Evolutionary conservation across 2,329 filamentous ascomycete species (phyloP).

Genomic region (Penicillium glabrum): DNA sequence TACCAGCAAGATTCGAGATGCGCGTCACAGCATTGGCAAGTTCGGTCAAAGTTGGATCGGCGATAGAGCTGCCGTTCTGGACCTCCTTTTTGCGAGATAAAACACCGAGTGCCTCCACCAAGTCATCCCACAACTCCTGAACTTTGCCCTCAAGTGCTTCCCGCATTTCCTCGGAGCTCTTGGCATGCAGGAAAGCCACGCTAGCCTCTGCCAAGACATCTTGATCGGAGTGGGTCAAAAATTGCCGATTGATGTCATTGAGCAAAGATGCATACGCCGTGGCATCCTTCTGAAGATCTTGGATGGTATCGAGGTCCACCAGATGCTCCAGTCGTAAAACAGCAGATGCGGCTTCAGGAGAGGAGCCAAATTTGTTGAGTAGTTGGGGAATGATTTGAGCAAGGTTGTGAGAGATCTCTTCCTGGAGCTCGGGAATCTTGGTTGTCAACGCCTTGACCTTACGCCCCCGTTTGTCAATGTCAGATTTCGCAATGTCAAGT

Average conservation of each 20-base stretch:
- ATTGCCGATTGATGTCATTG: constrained; percentile 91
- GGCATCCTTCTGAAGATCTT: constrained; percentile 83
- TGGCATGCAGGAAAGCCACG: constrained; percentile 77
- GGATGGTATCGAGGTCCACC: constrained; percentile 82
- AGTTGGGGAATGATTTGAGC: constrained; percentile 78
- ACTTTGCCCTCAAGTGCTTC: constrained; percentile 82
- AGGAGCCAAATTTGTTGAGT: constrained; percentile 89
- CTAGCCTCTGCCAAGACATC: constrained; percentile 82
- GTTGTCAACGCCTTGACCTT: constrained; percentile 60
- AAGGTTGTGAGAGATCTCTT: constrained; percentile 75
- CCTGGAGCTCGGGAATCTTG: constrained; percentile 68
- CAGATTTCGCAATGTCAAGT: constrained; percentile 63
- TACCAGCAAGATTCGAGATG: constrained; percentile 75
- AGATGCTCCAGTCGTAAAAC: constrained; percentile 84
- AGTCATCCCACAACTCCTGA: constrained; percentile 81
- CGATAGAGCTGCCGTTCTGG: constrained; percentile 68
- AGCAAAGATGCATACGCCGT: constrained; percentile 76
- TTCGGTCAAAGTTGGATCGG: constrained; percentile 64
- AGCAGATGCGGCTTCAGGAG: constrained; percentile 78
- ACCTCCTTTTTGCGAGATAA: constrained; percentile 72
- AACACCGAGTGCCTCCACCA: constrained; percentile 69
- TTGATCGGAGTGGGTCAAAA: constrained; percentile 86
- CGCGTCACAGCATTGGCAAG: constrained; percentile 74
- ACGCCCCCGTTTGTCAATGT: constrained; percentile 55
- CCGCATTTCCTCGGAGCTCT: constrained; percentile 82